A percentile compares a stretch with the other conserved stretches of the same genome.
Conservation (phyloP, 1,284 basidiomycete genomes). For the Xerocomus nothofagi region DNA sequence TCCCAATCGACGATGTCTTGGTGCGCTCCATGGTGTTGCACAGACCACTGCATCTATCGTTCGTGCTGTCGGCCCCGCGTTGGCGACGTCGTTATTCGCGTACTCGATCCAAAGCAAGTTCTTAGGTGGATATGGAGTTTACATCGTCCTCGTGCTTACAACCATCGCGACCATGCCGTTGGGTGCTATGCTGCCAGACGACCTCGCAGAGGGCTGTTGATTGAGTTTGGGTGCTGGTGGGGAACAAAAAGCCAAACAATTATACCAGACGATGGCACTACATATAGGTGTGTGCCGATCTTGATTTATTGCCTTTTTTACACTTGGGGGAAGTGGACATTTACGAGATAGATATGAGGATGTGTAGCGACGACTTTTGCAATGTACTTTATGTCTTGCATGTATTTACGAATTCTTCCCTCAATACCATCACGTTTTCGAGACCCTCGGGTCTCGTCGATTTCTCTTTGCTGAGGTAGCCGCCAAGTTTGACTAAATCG, state of each 20-base stretch:
- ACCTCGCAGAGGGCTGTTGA: slow-evolving; percentile 23
- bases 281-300: slow-evolving; percentile 16
- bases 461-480: neutral
- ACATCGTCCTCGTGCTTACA: slow-evolving; percentile 26
- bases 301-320: slow-evolving; percentile 12
- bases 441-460: slow-evolving; percentile 5
- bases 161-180: slow-evolving; percentile 23
- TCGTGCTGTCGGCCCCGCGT: slow-evolving; percentile 48
- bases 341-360: slow-evolving; percentile 2
- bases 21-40: slow-evolving; percentile 53
- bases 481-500: neutral
- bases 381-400: slow-evolving; percentile 27
- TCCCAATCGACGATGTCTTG: slow-evolving; percentile 39
- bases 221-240: neutral
- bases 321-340: slow-evolving; percentile 1
- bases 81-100: slow-evolving; percentile 41
- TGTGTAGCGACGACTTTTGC: slow-evolving; percentile 4
- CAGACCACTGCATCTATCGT: slow-evolving; percentile 51
- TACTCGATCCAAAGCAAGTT: slow-evolving; percentile 36
- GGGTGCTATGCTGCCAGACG: slow-evolving; percentile 26
- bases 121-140: slow-evolving; percentile 39
- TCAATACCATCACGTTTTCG: slow-evolving; percentile 22
- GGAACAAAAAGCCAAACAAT: neutral
- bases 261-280: neutral
- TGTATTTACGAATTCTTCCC: slow-evolving; percentile 22